These are phyloP conservation scores for Thinopyrum elongatum DNA, from an alignment of 176 grass and related monocot genomes.

Conservation along the genomic window DNA sequence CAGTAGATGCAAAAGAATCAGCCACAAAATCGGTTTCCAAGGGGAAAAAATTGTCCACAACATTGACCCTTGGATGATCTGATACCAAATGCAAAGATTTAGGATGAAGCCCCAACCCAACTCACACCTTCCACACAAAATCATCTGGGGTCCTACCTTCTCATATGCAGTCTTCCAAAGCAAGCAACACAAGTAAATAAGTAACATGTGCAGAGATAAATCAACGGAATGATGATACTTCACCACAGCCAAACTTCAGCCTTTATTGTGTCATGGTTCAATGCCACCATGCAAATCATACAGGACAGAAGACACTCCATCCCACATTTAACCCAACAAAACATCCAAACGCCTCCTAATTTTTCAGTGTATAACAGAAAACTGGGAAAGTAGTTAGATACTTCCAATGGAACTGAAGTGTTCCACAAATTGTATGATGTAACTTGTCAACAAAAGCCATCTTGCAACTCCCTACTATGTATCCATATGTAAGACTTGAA, in stretches of 20 bases:
- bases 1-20: not conserved
- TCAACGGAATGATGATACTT: not conserved
- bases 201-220: not conserved
- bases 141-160: not conserved
- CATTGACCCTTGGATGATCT: not conserved
- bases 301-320: not conserved
- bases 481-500: not conserved
- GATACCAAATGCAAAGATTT: not conserved
- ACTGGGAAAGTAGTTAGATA: not conserved
- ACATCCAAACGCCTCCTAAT: not conserved
- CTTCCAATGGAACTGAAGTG: not conserved
- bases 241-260: not conserved
- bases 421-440: not conserved
- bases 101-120: not conserved
- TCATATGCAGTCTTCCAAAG: not conserved
- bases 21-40: not conserved
- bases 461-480: not conserved
- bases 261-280: not conserved
- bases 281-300: not conserved
- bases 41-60: not conserved
- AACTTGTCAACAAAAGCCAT: not conserved
- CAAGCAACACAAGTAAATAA: not conserved
- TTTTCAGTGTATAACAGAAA: not conserved
- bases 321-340: not conserved
- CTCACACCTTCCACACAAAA: not conserved